Percentiles rank a stretch among this genome's conserved stretches.
Conservation (phyloP, 352 stramenopile species). For the Thalassiosira livingstoniorum region DNA sequence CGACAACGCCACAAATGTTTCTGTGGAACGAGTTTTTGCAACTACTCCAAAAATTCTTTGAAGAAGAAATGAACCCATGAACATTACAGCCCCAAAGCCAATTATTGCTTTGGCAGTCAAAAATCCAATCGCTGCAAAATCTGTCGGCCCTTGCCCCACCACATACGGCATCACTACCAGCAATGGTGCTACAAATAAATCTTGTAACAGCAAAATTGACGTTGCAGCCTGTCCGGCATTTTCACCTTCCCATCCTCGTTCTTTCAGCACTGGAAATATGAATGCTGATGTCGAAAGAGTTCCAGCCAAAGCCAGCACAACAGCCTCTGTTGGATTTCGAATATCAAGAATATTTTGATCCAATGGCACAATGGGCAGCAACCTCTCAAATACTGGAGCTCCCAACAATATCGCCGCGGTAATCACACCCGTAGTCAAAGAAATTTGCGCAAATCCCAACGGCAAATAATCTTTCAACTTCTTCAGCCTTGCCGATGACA, state of each 20-base stretch:
- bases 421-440: constrained; percentile 58
- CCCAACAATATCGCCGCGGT: constrained; percentile 46
- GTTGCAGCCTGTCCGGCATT: constrained; percentile 60
- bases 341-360: constrained; percentile 57
- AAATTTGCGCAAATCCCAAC: constrained; percentile 68
- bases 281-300: constrained; percentile 84
- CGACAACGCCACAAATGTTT: constrained; percentile 78
- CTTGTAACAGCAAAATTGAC: constrained; percentile 77
- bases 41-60: constrained; percentile 68
- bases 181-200: constrained; percentile 77
- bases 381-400: constrained; percentile 35
- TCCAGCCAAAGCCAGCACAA: constrained; percentile 78
- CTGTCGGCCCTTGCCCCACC: constrained; percentile 56
- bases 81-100: constrained; percentile 70
- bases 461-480: constrained; percentile 67
- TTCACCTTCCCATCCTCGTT: constrained; percentile 70
- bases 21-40: constrained; percentile 60
- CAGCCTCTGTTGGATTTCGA: constrained; percentile 66
- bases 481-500: constrained; percentile 76
- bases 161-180: constrained; percentile 76
- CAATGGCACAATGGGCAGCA: constrained; percentile 40
- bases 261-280: constrained; percentile 85
- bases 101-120: constrained; percentile 70
- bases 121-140: constrained; percentile 67
- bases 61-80: constrained; percentile 63